Evolutionary conservation across 768 basidiomycete species (phyloP), one percentile per base, ranked within the genome.

Genomic region (Trametes punicea): DNA sequence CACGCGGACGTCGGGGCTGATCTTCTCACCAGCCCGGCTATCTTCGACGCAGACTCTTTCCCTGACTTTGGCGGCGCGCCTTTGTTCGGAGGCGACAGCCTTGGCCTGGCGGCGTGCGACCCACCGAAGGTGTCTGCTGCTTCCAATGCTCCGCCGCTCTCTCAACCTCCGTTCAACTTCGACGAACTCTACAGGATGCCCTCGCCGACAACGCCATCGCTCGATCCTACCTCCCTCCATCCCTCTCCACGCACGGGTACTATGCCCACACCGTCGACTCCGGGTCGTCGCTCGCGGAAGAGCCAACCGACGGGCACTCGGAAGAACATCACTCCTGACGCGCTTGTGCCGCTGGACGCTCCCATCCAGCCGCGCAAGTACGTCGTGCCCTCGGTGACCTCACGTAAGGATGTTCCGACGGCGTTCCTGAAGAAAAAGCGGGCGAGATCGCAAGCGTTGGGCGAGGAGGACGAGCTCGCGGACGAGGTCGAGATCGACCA

Each of bases 341-440:
- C 77, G 2, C 78, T 91, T 20, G 80, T 93, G 21, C 78, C 85
- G 20, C 67, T 85, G 62, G 83, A 88, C 49, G 92, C 92, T 1
- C 93, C 92, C 0, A 90, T 87, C 1, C 92, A 94, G 66, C 41
- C 80, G 0, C 84, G 92, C 60, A 80, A 80, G n/a, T 94, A 93
- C 64, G 64, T 81, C 15, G 78, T 78, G 0, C 84, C 88, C 0
- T 92, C 90, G 0, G 68, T 77, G 1, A 94, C 93, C 0, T 92
- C 92, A 15, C 78, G 84, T 47, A 93, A 92, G 71, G 83, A 84
- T 36, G 69, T 92, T 21, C 90, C 91, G 1, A 49, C 58, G 30
- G 85, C 82, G 0, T 83, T 81, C 31, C 89, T 89, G 62, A 80
- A 76, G 62, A 79, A 76, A 67, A 83, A 83, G 78, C 81, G 87